These are phyloP conservation scores for Exophiala xenobiotica DNA, from an alignment of 2,329 filamentous ascomycete species.

Conservation along the genomic window DNA sequence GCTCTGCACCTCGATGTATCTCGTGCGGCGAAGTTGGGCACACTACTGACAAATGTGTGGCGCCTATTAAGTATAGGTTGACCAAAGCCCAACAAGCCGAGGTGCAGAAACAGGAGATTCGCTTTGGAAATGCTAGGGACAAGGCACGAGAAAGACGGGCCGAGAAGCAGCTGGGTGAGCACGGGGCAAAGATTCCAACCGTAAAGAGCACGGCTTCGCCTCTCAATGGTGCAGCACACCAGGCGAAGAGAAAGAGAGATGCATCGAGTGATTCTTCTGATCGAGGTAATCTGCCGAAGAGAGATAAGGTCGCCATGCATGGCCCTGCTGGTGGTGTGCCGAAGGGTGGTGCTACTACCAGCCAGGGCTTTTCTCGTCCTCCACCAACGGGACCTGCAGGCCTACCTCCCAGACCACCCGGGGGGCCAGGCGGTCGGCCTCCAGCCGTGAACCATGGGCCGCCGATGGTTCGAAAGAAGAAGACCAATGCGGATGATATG, in stretches of 20 bases:
- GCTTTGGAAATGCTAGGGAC: conserved; percentile 37
- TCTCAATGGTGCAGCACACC: neutral
- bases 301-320: conserved; percentile 1
- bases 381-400: conserved; percentile 5
- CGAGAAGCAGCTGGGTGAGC: conserved; percentile 43
- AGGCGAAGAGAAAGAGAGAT: conserved; percentile 29
- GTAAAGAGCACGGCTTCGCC: conserved; percentile 28
- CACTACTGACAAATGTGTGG: conserved; percentile 35
- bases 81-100: conserved; percentile 38
- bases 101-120: conserved; percentile 40
- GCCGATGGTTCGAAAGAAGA: conserved; percentile 26
- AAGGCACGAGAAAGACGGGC: conserved; percentile 40
- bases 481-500: conserved; percentile 23
- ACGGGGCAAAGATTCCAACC: conserved; percentile 45
- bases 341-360: neutral
- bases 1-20: conserved; percentile 43
- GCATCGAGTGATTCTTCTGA: conserved; percentile 10
- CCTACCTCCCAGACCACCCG: neutral
- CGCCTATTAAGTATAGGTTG: conserved; percentile 34
- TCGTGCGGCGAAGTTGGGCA: conserved; percentile 49
- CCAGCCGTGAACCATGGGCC: conserved; percentile 3
- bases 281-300: conserved; percentile 13
- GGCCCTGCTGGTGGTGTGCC: neutral
- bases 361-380: neutral
- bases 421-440: conserved; percentile 3